A percentile compares a stretch with the other conserved stretches of the same genome.
phyloP scores from a whole-genome alignment of 306 rosid genomes.

The Malus fusca region DNA sequence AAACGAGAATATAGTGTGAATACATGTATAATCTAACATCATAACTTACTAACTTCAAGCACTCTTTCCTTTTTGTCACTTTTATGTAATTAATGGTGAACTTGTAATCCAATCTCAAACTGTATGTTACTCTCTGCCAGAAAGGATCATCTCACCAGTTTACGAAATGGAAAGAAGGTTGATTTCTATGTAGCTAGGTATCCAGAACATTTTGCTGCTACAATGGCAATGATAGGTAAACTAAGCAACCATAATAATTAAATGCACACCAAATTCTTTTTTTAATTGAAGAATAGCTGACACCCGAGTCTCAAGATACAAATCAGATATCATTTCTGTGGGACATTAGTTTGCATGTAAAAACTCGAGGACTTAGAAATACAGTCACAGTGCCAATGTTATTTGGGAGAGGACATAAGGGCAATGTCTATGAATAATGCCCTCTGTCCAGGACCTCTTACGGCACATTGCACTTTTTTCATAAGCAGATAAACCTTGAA shows the following conservation, averaged over 20 bases:
- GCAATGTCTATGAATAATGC: neutral
- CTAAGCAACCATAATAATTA: neutral
- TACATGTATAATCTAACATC: neutral
- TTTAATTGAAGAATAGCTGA: neutral
- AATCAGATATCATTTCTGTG: neutral
- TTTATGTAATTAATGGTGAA: neutral
- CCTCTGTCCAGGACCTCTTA: neutral
- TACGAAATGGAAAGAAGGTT: neutral
- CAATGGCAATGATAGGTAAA: neutral
- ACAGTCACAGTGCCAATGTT: neutral
- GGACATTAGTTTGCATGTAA: neutral
- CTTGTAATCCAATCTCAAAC: neutral
- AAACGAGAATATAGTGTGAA: neutral
- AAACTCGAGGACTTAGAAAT: neutral
- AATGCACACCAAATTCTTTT: neutral
- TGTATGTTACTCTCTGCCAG: neutral
- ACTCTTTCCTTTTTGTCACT: neutral
- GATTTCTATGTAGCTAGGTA: neutral
- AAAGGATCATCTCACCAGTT: neutral
- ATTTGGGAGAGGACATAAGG: neutral
- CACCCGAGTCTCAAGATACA: neutral
- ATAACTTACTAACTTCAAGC: neutral
- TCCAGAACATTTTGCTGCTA: neutral
- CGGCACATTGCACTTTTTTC: neutral
- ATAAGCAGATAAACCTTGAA: neutral